Evolutionary conservation across 495 filamentous ascomycete genomes (phyloP).

Genomic region (Lasiosphaeria miniovina): DNA sequence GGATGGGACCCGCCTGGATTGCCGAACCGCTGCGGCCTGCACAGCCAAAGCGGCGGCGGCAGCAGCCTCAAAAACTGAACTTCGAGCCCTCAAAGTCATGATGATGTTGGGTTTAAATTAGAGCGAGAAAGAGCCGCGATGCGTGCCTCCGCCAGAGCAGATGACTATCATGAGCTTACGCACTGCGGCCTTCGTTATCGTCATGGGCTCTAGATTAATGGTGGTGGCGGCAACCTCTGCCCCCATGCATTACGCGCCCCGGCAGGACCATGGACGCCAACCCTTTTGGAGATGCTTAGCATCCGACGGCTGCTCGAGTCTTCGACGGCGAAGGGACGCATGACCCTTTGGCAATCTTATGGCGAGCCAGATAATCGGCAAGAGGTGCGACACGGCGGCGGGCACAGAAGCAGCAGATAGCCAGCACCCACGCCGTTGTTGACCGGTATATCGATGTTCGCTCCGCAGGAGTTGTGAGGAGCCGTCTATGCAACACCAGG

Average conservation of each 20-base stretch:
- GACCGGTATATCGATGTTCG: background rate
- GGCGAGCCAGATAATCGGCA: background rate
- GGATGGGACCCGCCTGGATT: background rate
- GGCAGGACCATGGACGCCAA: background rate
- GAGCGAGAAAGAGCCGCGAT: slow-evolving; percentile 40
- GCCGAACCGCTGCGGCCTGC: slow-evolving; percentile 1
- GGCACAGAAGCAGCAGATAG: background rate
- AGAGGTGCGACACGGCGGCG: background rate
- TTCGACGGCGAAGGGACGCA: background rate
- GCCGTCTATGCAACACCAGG: too few relatives aligned
- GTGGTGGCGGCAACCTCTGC: too few relatives aligned
- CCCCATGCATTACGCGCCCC: background rate
- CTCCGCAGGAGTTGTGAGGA: too few relatives aligned
- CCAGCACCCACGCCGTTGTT: background rate
- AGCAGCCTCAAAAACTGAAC: background rate
- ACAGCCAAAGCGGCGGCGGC: background rate
- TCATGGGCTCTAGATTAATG: background rate
- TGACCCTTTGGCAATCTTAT: background rate
- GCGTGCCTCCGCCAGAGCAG: slow-evolving; percentile 14
- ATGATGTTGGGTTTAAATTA: slow-evolving; percentile 30
- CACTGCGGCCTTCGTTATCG: background rate
- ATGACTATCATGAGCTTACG: slow-evolving; percentile 17
- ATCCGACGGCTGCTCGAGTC: background rate
- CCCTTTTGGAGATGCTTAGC: background rate
- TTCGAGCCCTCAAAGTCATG: background rate